Evolutionary conservation across 305 asterid species (phyloP), one percentile per base, ranked within the genome.

Genomic region (Andrographis paniculata): DNA sequence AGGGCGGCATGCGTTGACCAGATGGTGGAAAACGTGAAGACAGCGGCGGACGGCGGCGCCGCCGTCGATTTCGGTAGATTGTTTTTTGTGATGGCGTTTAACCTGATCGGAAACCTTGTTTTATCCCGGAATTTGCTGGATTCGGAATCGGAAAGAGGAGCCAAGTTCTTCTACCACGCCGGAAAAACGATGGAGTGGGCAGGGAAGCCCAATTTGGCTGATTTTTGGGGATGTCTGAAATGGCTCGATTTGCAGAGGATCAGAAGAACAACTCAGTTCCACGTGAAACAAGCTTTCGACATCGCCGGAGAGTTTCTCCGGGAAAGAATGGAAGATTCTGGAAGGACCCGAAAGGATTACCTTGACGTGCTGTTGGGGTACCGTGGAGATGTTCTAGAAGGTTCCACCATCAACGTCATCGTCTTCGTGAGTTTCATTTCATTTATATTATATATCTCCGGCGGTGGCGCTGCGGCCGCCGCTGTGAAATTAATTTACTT

Each of bases 11-110:
- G 93, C 56, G 59, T 78, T 9, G 76, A 50, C 20, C 70, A 62
- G 33, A 70, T 85, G 91, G 62, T 78, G 39, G 28, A 44, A 17
- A 45, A 58, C 48, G 53, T 81, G 12, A 45, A 50, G 12, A 67
- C 56, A 0, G 71, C 33, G 1, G 62, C 59, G 56, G 45, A 50
- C 1, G 41, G 43, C 1, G 19, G 35, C 2, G 42, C 14, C 0
- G 64, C 56, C 5, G 37, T 68, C 10, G 84, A 81, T 4, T 70
- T 85, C 0, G 75, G 85, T 15, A 61, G 72, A 41, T 79, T 82
- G 47, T 79, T 86, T 37, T 86, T 82, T 71, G 3, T 77, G 51
- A 75, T 82, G 94, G 62, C 84, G 35, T 82, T 82, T 20, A 82
- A 79, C 50, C 59, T 86, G 6, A 73, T 80, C 14, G 96, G 89